These are phyloP conservation scores for Typha latifolia DNA, from an alignment of 176 grass and related monocot genomes.

Conservation along the genomic window DNA sequence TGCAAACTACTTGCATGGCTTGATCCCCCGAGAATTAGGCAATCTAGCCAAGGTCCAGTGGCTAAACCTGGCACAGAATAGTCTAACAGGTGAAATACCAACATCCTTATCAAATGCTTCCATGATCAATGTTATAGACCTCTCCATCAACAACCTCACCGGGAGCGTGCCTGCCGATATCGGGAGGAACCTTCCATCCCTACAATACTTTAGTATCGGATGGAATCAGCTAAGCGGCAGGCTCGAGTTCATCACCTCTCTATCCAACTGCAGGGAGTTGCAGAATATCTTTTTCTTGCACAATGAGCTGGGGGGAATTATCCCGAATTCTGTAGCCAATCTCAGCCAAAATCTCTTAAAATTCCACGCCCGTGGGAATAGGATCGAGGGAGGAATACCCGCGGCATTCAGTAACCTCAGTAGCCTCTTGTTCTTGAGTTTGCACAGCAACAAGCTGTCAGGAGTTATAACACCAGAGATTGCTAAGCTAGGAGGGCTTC, in stretches of 20 bases:
- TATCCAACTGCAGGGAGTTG: conserved; percentile 21
- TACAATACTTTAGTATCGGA: neutral
- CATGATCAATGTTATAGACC: neutral
- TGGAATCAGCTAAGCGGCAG: conserved; percentile 10
- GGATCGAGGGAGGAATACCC: conserved; percentile 7
- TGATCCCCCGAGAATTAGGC: conserved; percentile 7
- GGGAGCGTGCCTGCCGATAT: conserved; percentile 1
- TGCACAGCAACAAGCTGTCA: conserved; percentile 4
- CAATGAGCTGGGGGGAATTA: conserved; percentile 14
- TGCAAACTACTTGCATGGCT: neutral
- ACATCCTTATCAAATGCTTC: conserved; percentile 10
- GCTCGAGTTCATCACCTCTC: conserved; percentile 16
- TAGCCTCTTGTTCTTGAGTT: conserved; percentile 3
- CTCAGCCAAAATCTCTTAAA: conserved; percentile 2
- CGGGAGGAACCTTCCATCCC: conserved; percentile 11
- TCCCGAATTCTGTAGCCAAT: conserved; percentile 16
- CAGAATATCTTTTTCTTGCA: neutral
- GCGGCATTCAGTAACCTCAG: conserved; percentile 14
- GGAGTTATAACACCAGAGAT: conserved; percentile 17
- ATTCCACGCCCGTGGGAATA: neutral
- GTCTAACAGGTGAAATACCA: conserved; percentile 11
- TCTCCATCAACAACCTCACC: conserved; percentile 4
- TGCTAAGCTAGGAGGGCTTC: conserved; percentile 2
- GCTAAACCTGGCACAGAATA: neutral
- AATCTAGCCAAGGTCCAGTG: conserved; percentile 5